Base-by-base conservation (phyloP, 352 stramenopile genomes). In the Globisporangium cystogenes region DNA sequence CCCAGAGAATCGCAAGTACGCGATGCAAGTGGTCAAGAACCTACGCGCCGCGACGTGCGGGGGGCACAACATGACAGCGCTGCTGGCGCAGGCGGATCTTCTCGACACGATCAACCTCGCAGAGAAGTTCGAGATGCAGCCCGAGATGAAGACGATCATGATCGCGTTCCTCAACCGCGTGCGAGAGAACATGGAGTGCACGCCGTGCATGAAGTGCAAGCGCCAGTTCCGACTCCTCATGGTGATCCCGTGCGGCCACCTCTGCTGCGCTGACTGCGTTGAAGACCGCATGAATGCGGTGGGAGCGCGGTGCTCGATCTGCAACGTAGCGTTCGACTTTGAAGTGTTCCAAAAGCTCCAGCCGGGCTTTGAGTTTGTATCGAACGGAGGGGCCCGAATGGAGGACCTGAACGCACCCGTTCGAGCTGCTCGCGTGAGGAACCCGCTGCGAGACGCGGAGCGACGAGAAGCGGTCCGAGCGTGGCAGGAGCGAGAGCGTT, bases 211-310 rank as follows among this genome's bases (percentile, higher is more conserved):
- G 23, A 67, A 68, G n/a, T 98, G 95, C 62, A 72, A 64, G 10
- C 68, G 94, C 2, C 60, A 90, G 27, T 57, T 98, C 5, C 84
- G 93, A 48, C 69, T 94, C 39, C 68, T 98, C 0, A 90, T 98
- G 70, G 66, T 98, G 15, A 71, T 97, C 16, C 90, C 92, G 15
- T 98, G 95, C 63, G 90, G 87, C 2, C 73, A 96, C 65, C 60
- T 98, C 15, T 78, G 95, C 43, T 98, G 95, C 60, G 86, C 90
- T 1, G 93, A 98, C 58, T 98, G 95, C 53, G 72, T 97, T 4
- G 81, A 97, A 67, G 75, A 84, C 35, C 65, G 69, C 18, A 68
- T 93, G n/a, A 53, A 76, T 35, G 52, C 61, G 1, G 40, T 74
- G 43, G 70, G 93, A 4, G 57, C 67, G 10, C 66, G 33, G 50